Evolutionary conservation across 139 green algal species (phyloP).

Genomic region (Haematococcus sp.): DNA sequence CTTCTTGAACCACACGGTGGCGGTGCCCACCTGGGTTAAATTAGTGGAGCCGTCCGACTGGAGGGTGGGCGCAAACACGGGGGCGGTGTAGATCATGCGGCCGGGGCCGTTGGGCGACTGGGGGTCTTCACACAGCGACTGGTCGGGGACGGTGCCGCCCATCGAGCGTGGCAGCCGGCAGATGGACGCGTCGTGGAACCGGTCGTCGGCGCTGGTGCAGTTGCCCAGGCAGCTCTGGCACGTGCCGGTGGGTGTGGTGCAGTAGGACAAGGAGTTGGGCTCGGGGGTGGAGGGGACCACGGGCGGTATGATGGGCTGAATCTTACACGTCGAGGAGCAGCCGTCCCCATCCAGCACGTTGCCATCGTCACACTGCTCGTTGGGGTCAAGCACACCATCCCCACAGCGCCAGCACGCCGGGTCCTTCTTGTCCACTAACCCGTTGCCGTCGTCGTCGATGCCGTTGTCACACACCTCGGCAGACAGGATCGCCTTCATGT

Average conservation of each 20-base stretch:
- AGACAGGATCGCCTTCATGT: background rate
- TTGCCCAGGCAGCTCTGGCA: constrained; percentile 1
- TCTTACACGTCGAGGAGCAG: background rate
- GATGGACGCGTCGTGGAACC: background rate
- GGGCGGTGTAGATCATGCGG: background rate
- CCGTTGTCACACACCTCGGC: background rate
- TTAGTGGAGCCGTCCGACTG: background rate
- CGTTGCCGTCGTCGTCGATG: background rate
- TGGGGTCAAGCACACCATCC: background rate
- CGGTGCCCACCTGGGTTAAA: background rate
- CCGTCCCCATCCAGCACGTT: background rate
- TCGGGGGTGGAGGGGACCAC: background rate
- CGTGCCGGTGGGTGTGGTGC: background rate
- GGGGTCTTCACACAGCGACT: background rate
- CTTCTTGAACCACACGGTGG: background rate
- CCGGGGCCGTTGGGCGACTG: too few species aligned
- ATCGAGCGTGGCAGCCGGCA: background rate
- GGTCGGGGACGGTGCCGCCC: background rate
- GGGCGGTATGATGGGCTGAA: background rate
- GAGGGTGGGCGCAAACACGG: background rate
- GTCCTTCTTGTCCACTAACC: background rate
- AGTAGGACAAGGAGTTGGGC: background rate
- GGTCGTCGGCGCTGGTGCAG: background rate
- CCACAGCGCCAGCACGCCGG: background rate
- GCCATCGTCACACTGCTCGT: background rate